Base-by-base conservation (phyloP, 805 yeast species). In the Metschnikowia amazonensis region DNA sequence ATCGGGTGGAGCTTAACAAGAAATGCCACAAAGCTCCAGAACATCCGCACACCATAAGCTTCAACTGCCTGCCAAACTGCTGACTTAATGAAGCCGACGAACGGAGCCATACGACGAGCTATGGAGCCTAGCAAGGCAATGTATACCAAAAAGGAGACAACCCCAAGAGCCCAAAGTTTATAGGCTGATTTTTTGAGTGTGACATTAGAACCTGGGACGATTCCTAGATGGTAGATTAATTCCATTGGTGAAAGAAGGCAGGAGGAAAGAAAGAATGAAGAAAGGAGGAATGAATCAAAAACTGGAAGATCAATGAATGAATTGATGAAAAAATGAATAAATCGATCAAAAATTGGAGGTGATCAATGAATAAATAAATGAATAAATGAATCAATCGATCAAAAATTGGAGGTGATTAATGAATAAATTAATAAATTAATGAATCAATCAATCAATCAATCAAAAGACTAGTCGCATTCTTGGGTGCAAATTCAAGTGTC, bases 181-280 rank as follows among this genome's bases (percentile, higher is more conserved):
- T 46, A 47, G 3, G 30, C 9, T 36, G 33, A 10, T 37, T 24
- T 10, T 35, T 45, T 41, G 40, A 41, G 6, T 34, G 50, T 25
- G 50, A 50, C 21, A 47, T 50, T 35, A 41, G 60, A 27, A 34
- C 46, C 59, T 1, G 60, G 58, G 10, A 50, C 35, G 4, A 66
- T 25, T 2, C 74, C 74, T 23, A 69, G 44, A 44, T 67, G 73
- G 4, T 57, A 42, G 6, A 62, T 16, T n/a, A 68, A 46, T 45
- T 68, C 72, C 64, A 64, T 59, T n/a, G n/a, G n/a, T n/a, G n/a
- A 5, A 11, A 16, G 5, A 28, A 28, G 16, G 14, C 2, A 13
- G 5, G 14, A 4, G 16, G 16, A 13, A 28, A 28, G 31, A 28
- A 28, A 8, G 31, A n/a, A n/a, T 13, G 31, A 14, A 13, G 35